Conservation (phyloP, 768 basidiomycete genomes). For the Coprinopsis sp. region DNA sequence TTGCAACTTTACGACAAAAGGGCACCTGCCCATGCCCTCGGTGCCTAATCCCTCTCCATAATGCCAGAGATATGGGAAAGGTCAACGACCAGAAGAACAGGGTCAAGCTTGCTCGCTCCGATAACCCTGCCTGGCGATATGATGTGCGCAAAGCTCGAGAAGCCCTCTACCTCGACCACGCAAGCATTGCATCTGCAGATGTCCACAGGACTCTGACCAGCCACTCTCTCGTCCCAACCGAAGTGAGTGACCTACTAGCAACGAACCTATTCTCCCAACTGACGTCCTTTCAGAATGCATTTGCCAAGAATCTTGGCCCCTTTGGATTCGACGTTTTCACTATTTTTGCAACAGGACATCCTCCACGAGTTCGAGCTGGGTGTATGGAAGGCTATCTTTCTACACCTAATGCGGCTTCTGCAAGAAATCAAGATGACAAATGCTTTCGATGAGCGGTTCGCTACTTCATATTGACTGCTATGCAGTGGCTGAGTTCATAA, state of each 20-base stretch:
- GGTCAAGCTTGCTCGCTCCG: no score
- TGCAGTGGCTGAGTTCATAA: constrained; percentile 11
- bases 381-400: constrained; percentile 32
- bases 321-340: constrained; percentile 20
- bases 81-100: constrained; percentile 11
- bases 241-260: constrained; percentile 5
- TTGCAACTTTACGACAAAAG: constrained; percentile 26
- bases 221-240: background rate
- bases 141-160: no score
- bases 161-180: no score
- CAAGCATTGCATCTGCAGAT: no score
- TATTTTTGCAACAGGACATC: constrained; percentile 26
- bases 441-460: background rate
- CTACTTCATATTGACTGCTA: constrained; percentile 17
- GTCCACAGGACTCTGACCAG: no score
- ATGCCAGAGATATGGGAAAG: constrained; percentile 25
- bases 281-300: constrained; percentile 35
- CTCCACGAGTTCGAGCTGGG: constrained; percentile 38
- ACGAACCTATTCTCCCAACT: background rate
- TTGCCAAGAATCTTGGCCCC: constrained; percentile 16
- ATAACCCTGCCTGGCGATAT: no score
- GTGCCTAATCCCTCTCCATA: constrained; percentile 23
- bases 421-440: constrained; percentile 12
- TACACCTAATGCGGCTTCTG: constrained; percentile 30
- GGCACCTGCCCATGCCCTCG: constrained; percentile 34